Percentiles rank a stretch among this genome's conserved stretches.
Evolutionary conservation across 1,139 yeast species (phyloP).

Genomic region (Suhomyces kunorum): DNA sequence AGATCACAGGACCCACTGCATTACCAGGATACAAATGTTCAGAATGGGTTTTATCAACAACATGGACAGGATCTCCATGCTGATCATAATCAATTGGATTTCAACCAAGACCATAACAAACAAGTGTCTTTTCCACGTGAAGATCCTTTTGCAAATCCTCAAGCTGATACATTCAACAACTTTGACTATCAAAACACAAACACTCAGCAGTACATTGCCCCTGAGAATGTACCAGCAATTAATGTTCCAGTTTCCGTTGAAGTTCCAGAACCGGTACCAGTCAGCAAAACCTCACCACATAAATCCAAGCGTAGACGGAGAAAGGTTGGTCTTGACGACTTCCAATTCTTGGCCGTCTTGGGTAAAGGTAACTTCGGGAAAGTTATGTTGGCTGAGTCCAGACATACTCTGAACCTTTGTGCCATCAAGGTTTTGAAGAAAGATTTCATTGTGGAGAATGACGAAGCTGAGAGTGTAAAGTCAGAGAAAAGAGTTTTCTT

Average conservation of each 20-base stretch:
- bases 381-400: constrained; percentile 93
- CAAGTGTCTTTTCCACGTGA: background rate
- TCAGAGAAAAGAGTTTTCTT: constrained; percentile 91
- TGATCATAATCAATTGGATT: background rate
- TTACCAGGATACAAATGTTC: constrained; percentile 10
- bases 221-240: constrained; percentile 14
- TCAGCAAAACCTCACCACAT: constrained; percentile 18
- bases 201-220: constrained; percentile 20
- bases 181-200: constrained; percentile 35
- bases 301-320: constrained; percentile 47
- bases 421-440: constrained; percentile 96
- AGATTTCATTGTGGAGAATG: constrained; percentile 91
- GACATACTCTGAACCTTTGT: constrained; percentile 74
- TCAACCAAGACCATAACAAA: constrained; percentile 9
- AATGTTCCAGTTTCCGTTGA: background rate
- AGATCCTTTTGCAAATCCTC: constrained; percentile 12
- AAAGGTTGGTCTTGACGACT: constrained; percentile 92
- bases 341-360: constrained; percentile 86
- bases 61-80: constrained; percentile 4
- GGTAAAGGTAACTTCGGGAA: constrained; percentile 99
- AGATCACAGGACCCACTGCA: background rate
- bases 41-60: constrained; percentile 12
- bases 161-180: constrained; percentile 24
- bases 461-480: constrained; percentile 92
- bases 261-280: constrained; percentile 5